phyloP scores from a whole-genome alignment of 2,329 filamentous ascomycete genomes.

The Calonectria ilicicola region DNA sequence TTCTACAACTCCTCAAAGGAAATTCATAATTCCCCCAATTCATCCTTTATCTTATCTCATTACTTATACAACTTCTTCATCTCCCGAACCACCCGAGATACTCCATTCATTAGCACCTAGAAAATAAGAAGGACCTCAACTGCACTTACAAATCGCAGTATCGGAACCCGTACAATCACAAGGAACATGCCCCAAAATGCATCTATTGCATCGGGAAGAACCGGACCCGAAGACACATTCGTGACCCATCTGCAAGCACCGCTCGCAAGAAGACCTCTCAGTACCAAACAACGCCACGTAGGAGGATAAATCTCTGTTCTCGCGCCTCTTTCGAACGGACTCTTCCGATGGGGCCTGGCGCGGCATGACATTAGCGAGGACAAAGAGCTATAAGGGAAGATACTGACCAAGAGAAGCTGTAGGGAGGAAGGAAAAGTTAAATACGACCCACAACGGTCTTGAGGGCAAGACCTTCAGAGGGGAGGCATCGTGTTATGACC shows the following conservation, averaged over 20 bases:
- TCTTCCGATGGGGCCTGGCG: neutral
- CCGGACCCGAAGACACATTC: neutral
- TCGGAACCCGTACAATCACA: neutral
- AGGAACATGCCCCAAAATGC: neutral
- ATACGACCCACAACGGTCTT: too few relatives aligned
- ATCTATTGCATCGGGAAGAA: neutral
- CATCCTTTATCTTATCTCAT: neutral
- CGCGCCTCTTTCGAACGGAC: neutral
- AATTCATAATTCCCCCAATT: neutral
- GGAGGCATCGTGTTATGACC: too few relatives aligned
- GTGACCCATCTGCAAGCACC: neutral
- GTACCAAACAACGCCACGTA: neutral
- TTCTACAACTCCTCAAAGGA: too few relatives aligned
- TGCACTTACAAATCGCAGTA: too few relatives aligned
- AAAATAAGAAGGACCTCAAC: too few relatives aligned
- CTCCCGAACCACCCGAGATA: neutral
- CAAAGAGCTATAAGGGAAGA: neutral
- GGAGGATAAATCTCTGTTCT: neutral
- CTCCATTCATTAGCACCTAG: too few relatives aligned
- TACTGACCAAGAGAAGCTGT: neutral
- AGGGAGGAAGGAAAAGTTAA: too few relatives aligned
- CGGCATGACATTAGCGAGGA: neutral
- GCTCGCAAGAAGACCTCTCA: neutral
- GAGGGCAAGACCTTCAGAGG: neutral
- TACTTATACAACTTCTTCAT: neutral